These are phyloP conservation scores for Magnusiomyces magnusii DNA, from an alignment of 1,139 yeast species.

Conservation along the genomic window DNA sequence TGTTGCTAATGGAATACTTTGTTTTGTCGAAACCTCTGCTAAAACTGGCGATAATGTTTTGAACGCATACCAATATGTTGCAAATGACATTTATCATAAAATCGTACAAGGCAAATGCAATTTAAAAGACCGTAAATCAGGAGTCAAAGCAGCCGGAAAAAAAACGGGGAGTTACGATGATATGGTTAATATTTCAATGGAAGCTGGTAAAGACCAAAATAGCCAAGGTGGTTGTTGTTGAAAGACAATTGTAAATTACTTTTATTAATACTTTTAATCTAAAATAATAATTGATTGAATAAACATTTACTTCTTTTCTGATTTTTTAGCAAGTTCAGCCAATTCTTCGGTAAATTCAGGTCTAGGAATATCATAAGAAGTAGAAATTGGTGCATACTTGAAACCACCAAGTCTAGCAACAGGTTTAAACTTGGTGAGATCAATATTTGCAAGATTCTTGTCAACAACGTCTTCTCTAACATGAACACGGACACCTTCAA, in stretches of 20 bases:
- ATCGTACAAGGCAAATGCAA: conserved; percentile 31
- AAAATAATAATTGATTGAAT: not conserved
- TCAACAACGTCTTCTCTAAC: conserved; percentile 48
- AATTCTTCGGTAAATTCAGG: conserved; percentile 34
- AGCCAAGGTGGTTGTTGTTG: not conserved
- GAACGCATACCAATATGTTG: conserved; percentile 81
- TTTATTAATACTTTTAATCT: not conserved
- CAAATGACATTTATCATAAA: conserved; percentile 48
- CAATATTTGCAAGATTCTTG: conserved; percentile 37
- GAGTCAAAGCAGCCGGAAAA: conserved; percentile 25
- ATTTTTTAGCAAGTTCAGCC: conserved; percentile 8
- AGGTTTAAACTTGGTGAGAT: conserved; percentile 45
- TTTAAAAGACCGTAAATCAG: conserved; percentile 27
- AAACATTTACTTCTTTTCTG: not conserved
- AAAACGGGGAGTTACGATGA: conserved; percentile 12
- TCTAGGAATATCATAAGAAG: conserved; percentile 41
- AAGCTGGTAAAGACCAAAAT: conserved; percentile 4
- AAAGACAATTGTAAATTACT: not conserved
- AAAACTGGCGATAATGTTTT: conserved; percentile 83
- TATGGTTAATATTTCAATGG: conserved; percentile 22
- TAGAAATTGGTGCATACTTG: conserved; percentile 40
- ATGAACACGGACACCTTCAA: conserved; percentile 54
- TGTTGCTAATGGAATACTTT: conserved; percentile 75
- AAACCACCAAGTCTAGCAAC: conserved; percentile 52
- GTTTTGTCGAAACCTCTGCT: conserved; percentile 89